These are phyloP conservation scores for Asterophora parasitica DNA, from an alignment of 768 basidiomycete genomes.

Conservation along the genomic window DNA sequence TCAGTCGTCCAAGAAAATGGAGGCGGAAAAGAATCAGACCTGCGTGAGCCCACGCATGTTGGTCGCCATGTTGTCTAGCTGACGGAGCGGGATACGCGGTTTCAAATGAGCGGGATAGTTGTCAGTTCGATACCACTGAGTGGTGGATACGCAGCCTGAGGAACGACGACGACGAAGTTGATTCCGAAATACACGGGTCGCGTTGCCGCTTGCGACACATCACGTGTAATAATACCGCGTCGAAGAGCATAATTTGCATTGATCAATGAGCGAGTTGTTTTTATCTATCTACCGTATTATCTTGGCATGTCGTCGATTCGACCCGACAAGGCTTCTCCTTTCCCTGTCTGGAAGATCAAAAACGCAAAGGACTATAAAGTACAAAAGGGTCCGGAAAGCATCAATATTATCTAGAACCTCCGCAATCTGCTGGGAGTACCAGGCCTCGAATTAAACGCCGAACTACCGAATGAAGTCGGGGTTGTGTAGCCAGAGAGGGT, in stretches of 20 bases:
- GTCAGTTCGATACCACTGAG: not conserved
- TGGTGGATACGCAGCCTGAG: not conserved
- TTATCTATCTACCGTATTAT: not conserved
- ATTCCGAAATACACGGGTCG: no score
- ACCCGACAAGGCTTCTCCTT: not conserved
- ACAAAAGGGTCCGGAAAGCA: not conserved
- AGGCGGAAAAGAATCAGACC: slow-evolving; percentile 37
- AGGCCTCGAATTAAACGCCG: slow-evolving; percentile 52
- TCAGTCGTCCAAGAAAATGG: slow-evolving; percentile 11
- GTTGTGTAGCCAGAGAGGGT: slow-evolving; percentile 57
- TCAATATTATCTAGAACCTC: slow-evolving; percentile 26
- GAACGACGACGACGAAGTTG: no score
- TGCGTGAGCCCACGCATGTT: slow-evolving; percentile 92
- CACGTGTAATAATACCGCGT: no score
- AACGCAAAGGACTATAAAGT: not conserved
- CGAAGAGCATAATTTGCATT: no score
- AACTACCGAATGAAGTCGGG: slow-evolving; percentile 37
- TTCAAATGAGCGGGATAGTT: not conserved
- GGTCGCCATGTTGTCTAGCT: slow-evolving; percentile 62
- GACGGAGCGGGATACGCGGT: not conserved
- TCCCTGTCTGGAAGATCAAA: not conserved
- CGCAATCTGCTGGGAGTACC: slow-evolving; percentile 58
- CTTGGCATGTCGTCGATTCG: not conserved
- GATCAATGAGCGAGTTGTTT: no score
- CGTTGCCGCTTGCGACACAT: no score